Evolutionary conservation across 441 rosid genomes (phyloP), one percentile per base, ranked within the genome.

Genomic region (Corymbia calophylla): DNA sequence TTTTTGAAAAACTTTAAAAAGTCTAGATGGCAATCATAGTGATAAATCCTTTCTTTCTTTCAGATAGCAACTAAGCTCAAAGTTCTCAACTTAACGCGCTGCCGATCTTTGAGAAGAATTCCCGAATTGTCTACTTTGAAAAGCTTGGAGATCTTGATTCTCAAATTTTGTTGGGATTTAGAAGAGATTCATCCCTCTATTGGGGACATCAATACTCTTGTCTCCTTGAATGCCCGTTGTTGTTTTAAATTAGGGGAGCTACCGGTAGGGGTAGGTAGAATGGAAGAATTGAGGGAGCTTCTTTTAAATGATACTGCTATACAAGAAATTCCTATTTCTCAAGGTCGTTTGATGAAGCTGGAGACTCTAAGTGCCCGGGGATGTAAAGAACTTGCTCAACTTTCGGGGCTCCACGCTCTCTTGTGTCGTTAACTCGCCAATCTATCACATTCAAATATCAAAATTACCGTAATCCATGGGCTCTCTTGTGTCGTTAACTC

Each of bases 161-260:
- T 62, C 29, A 32, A 12, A 11, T 0, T 1, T 49, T 49, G n/a
- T 25, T 1, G 0, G 15, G 0, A 12, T 27, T 3, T 60, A 3
- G 3, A 27, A 60, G 66, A 60, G 66, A 60, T 60, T 60, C 66
- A 60, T 60, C 31, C 66, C 27, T 60, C 66, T 27, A 60, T 60
- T 31, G 31, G 16, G 3, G 31, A 60, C 31, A 5, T 60, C 8
- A 27, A 11, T n/a, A 60, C 66, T 1, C 66, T 60, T 2, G 15
- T 60, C 66, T 27, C 66, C 66, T 60, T 60, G 66, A 27, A 27
- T 11, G 31, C 5, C 66, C 0, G 0, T 1, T 0, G 7, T 2
- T 60, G 66, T 5, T 0, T 0, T 27, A 0, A 2, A 60, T 5
- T 60, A 31, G 1, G 12, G 66, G 31, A 60, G 66, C 31, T 60